These are phyloP conservation scores for Phyllosticta citrichinensis DNA, from an alignment of 2,329 filamentous ascomycete genomes.

Conservation along the genomic window DNA sequence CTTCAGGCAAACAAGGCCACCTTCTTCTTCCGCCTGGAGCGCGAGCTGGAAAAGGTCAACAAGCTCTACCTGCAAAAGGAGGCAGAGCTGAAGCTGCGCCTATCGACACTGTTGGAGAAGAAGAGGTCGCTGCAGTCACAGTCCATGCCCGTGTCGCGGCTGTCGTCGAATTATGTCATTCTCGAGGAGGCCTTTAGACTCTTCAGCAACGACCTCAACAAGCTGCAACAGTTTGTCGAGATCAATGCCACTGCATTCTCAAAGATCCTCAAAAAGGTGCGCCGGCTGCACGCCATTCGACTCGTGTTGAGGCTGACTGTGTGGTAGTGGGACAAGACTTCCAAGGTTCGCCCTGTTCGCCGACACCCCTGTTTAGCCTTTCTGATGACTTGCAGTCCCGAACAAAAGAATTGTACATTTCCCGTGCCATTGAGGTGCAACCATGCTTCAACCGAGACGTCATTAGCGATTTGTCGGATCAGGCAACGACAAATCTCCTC, in stretches of 20 bases:
- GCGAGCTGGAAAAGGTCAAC: constrained; percentile 97
- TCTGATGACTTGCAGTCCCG: constrained; percentile 54
- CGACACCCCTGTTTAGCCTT: constrained; percentile 12
- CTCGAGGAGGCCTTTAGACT: constrained; percentile 95
- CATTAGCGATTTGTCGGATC: constrained; percentile 91
- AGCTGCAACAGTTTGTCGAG: constrained; percentile 96
- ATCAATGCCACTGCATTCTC: constrained; percentile 97
- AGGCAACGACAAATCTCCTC: constrained; percentile 90
- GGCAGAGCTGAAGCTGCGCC: constrained; percentile 89
- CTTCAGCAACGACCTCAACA: constrained; percentile 93
- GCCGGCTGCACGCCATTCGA: constrained; percentile 16
- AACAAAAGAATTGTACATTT: constrained; percentile 94
- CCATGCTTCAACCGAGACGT: constrained; percentile 97
- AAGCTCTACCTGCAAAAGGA: constrained; percentile 97
- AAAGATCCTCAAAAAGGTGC: constrained; percentile 91
- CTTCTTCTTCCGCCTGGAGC: constrained; percentile 96
- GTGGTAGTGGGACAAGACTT: constrained; percentile 88
- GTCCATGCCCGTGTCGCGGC: constrained; percentile 64
- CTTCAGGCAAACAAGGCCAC: constrained; percentile 96
- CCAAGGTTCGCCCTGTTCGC: constrained; percentile 52
- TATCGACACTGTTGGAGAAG: constrained; percentile 89
- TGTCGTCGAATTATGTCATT: constrained; percentile 87
- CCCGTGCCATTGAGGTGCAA: constrained; percentile 90
- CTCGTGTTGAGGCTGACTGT: constrained; percentile 20
- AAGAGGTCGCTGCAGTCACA: constrained; percentile 83